These are phyloP conservation scores for Penicillium frequentans DNA, from an alignment of 2,329 filamentous ascomycete genomes.

Conservation along the genomic window DNA sequence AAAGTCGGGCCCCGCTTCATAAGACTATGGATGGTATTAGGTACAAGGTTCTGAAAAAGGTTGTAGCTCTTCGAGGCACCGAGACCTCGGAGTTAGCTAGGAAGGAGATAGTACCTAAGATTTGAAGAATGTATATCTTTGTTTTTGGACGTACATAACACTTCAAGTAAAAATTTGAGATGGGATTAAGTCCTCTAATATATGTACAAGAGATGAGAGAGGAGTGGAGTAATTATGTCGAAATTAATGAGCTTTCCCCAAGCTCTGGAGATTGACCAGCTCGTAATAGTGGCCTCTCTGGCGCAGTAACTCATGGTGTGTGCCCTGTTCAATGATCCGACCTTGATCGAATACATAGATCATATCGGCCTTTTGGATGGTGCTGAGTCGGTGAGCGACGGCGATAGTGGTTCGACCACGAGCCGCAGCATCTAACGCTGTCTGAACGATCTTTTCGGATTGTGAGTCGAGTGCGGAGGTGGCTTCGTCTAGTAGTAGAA, in stretches of 20 bases:
- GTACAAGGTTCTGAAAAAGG: too few relatives aligned
- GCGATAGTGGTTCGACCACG: slow-evolving; percentile 88
- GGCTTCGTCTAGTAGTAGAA: slow-evolving; percentile 81
- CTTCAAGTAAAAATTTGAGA: not conserved
- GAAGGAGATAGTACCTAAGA: too few relatives aligned
- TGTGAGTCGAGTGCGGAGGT: slow-evolving; percentile 54
- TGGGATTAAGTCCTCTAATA: not conserved
- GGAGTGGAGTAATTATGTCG: not conserved
- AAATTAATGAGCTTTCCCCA: slow-evolving; percentile 57
- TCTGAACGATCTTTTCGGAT: slow-evolving; percentile 59
- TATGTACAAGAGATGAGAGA: not conserved
- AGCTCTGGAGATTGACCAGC: slow-evolving; percentile 75
- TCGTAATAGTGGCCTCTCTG: slow-evolving; percentile 73
- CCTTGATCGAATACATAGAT: slow-evolving; percentile 98
- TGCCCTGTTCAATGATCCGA: slow-evolving; percentile 78
- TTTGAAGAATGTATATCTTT: too few relatives aligned
- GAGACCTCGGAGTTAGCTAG: too few relatives aligned
- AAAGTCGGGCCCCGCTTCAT: too few relatives aligned
- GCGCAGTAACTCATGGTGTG: slow-evolving; percentile 70
- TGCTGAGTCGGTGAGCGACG: slow-evolving; percentile 86
- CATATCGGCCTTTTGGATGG: slow-evolving; percentile 89
- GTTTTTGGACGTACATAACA: too few relatives aligned
- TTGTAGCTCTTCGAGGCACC: too few relatives aligned
- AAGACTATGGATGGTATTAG: too few relatives aligned
- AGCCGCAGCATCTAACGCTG: slow-evolving; percentile 75